Evolutionary conservation across 176 grass and related monocot species (phyloP).

Genomic region (Themeda triandra): DNA sequence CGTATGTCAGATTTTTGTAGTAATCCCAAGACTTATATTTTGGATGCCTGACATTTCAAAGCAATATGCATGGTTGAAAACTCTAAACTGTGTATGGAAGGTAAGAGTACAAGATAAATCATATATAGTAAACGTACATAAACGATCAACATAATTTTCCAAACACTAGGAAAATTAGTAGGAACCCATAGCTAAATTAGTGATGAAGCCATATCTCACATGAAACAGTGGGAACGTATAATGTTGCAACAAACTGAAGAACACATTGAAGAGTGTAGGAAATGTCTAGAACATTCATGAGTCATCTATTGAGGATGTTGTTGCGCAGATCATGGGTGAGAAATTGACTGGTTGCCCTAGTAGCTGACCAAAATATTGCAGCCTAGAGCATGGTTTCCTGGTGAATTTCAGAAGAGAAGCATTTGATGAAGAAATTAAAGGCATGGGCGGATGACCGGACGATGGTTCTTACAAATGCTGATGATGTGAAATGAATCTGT

Average conservation of each 20-base stretch:
- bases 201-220: background rate
- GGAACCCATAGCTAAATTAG: background rate
- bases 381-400: conserved; percentile 19
- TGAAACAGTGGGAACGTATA: background rate
- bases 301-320: background rate
- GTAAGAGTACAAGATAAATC: background rate
- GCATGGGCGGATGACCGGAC: background rate
- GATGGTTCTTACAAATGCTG: conserved; percentile 6
- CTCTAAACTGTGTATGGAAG: background rate
- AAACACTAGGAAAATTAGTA: background rate
- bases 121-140: background rate
- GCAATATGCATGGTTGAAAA: background rate
- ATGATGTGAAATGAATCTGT: conserved; percentile 14
- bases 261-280: background rate
- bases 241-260: background rate
- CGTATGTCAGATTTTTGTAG: background rate
- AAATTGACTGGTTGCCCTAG: conserved; percentile 19
- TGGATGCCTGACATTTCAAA: background rate
- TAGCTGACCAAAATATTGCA: conserved; percentile 42
- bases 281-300: background rate
- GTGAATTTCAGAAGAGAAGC: conserved; percentile 11
- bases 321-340: background rate
- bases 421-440: background rate
- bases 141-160: background rate
- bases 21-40: background rate